phyloP scores from a whole-genome alignment of 2,329 filamentous ascomycete species.

The Penicillium brasilianum region DNA sequence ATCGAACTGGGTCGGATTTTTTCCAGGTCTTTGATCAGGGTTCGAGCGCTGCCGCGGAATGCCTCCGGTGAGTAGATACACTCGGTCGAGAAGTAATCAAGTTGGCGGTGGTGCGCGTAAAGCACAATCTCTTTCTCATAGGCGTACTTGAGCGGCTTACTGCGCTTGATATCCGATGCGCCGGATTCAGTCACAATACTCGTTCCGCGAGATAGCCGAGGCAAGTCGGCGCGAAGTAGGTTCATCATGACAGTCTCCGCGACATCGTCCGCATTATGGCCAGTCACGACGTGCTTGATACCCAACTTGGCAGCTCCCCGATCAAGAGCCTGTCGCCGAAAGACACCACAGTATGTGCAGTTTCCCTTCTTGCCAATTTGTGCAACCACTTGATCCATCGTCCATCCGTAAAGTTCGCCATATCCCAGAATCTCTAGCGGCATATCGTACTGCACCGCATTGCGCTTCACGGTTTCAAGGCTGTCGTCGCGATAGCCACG shows the following conservation, averaged over 20 bases:
- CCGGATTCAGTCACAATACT: constrained; percentile 82
- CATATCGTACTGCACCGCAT: constrained; percentile 89
- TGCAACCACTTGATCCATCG: constrained; percentile 97
- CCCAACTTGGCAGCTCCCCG: constrained; percentile 84
- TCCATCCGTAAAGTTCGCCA: constrained; percentile 94
- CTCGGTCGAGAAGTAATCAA: constrained; percentile 98
- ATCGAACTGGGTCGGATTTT: constrained; percentile 92
- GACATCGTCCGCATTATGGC: constrained; percentile 96
- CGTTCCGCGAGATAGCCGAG: constrained; percentile 83
- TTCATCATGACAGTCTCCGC: constrained; percentile 99
- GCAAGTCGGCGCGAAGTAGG: constrained; percentile 84
- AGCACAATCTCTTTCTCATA: constrained; percentile 99
- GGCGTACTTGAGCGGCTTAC: constrained; percentile 96
- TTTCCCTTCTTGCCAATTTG: constrained; percentile 98
- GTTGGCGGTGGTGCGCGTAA: constrained; percentile 93
- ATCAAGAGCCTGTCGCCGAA: constrained; percentile 90
- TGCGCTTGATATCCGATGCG: constrained; percentile 87
- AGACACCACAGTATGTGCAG: constrained; percentile 98
- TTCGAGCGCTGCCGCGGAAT: constrained; percentile 88
- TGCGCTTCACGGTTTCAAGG: constrained; percentile 93
- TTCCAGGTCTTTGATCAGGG: constrained; percentile 93
- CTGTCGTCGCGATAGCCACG: constrained; percentile 96
- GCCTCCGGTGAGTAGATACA: constrained; percentile 98
- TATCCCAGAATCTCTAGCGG: constrained; percentile 91
- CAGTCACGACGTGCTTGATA: constrained; percentile 93